Base-by-base conservation (phyloP, 306 rosid genomes). In the Vigna unguiculata region DNA sequence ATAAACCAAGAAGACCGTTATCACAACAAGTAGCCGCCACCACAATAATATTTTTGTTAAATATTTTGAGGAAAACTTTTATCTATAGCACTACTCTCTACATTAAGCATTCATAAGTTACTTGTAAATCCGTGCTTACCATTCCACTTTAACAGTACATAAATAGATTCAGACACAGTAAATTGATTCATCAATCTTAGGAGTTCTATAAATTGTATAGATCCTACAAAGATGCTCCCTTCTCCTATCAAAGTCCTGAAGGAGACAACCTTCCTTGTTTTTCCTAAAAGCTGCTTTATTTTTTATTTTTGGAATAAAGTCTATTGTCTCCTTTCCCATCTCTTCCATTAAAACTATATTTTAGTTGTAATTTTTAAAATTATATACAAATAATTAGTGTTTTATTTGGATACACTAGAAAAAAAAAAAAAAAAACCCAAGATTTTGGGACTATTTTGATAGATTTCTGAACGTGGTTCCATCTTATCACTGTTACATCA, bases 221-320 rank as follows among this genome's bases (percentile, higher is more conserved):
- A 40, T 55, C 60, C 66, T 53, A 67, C 59, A 14, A 17, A 30
- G n/a, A 62, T 86, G 89, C 81, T 83, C 87, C 85, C 82, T 5
- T 83, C 84, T 8, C 32, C 34, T 55, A 21, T 28, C 57, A n/a
- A 25, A 30, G 19, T 73, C 59, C 22, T 51, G 62, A 47, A 20
- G 30, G 55, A 17, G 30, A 21, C 59, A 61, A 60, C 66, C 40
- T 30, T 59, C 43, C 32, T 25, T 53, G 65, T 8, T 41, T 63
- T 54, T 20, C 14, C 21, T 34, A 46, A 40, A 36, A 75, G 40
- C 46, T 77, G 79, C 43, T 73, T 66, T n/a, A n/a, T n/a, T n/a
- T n/a, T n/a, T n/a, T n/a, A n/a, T 77, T 73, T 19, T 24, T 16
- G 20, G 5, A 68, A 24, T 46, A 5, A 68, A 43, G 19, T 22